phyloP scores from a whole-genome alignment of 306 rosid genomes.

The Malus sylvestris region DNA sequence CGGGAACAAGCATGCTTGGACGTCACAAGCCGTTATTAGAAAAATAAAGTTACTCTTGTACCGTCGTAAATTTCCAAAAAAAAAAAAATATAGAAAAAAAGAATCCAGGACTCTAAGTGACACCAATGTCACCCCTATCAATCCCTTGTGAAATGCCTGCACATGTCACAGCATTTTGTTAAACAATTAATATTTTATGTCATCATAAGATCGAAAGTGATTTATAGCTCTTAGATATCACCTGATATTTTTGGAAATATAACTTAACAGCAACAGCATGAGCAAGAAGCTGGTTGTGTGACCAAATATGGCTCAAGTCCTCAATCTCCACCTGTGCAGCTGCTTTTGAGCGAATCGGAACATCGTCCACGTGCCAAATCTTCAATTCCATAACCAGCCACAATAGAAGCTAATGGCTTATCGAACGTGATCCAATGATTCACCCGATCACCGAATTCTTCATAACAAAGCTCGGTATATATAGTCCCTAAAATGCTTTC shows the following conservation, averaged over 20 bases:
- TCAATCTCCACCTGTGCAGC: conserved; percentile 38
- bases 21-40: background rate
- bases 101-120: background rate
- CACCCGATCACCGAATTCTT: conserved; percentile 32
- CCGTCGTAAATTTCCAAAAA: too few species aligned
- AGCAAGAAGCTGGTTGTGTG: conserved; percentile 38
- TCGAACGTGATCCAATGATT: conserved; percentile 36
- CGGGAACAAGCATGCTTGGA: background rate
- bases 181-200: background rate
- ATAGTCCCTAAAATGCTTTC: conserved; percentile 23
- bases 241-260: conserved; percentile 43
- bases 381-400: conserved; percentile 25
- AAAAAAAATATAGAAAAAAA: too few species aligned
- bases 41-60: too few species aligned
- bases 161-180: background rate
- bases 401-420: conserved; percentile 30
- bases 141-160: conserved; percentile 44
- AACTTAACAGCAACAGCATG: conserved; percentile 40
- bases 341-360: conserved; percentile 26
- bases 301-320: conserved; percentile 37
- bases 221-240: background rate
- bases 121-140: conserved; percentile 44
- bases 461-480: conserved; percentile 29
- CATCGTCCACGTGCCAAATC: conserved; percentile 31
- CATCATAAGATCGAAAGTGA: background rate